Evolutionary conservation across 1,139 yeast species (phyloP).

Genomic region (Suhomyces wounanorum): DNA sequence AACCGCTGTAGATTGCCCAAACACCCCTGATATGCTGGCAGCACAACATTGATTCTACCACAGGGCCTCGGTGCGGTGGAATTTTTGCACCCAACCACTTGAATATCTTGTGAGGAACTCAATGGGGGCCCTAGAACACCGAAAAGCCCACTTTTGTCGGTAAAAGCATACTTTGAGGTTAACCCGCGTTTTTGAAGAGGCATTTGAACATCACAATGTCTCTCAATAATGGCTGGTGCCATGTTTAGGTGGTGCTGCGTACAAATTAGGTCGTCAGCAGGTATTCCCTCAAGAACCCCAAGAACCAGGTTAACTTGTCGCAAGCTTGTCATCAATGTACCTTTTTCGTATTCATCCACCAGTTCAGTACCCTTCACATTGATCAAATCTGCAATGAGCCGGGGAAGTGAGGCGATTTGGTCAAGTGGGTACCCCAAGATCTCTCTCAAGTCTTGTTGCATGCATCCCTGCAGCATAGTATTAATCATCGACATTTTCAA

Average conservation of each 20-base stretch:
- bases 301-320: not conserved
- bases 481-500: slow-evolving; percentile 1
- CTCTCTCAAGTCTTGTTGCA: not conserved
- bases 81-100: not conserved
- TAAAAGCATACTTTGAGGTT: no score
- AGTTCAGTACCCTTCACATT: not conserved
- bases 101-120: not conserved
- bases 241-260: not conserved
- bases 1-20: not conserved
- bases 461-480: not conserved
- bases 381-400: not conserved
- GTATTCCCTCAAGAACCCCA: not conserved
- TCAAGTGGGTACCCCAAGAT: slow-evolving; percentile 9
- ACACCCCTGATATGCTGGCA: no score
- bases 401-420: not conserved
- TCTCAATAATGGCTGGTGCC: not conserved
- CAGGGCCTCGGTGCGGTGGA: not conserved
- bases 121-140: not conserved
- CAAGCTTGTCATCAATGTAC: not conserved
- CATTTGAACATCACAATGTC: not conserved
- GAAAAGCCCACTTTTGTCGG: no score
- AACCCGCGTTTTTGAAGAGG: no score
- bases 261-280: not conserved
- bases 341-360: not conserved
- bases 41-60: not conserved